Base-by-base conservation (phyloP, 495 filamentous ascomycete genomes). In the Penicillium coffeae region DNA sequence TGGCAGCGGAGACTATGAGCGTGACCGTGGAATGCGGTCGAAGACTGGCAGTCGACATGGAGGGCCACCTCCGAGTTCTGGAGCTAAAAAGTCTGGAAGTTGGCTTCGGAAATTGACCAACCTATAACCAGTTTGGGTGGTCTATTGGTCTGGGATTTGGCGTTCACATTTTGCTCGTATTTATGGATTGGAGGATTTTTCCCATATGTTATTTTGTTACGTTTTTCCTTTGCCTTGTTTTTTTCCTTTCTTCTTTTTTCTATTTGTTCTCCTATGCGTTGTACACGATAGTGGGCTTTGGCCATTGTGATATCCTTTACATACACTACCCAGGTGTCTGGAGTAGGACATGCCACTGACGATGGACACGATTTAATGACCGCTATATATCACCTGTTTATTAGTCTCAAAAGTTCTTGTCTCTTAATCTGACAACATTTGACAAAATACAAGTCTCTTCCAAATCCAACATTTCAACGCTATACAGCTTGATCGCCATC, bases 31-130 rank as follows among this genome's bases (percentile, higher is more conserved):
- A 10, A 62, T 58, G 64, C 46, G 65, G 15, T 62, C 60, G 36
- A 53, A 30, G 10, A n/a, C 68, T 58, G 60, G 71, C 38, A 59
- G 56, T 50, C 60, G 59, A 1, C 65, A 65, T 50, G 59, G 42
- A 41, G 59, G 47, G 33, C 49, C 51, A 8, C 56, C 60, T 25
- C 51, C 60, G 22, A 60, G 51, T 21, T 56, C 63, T 2, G 70
- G 64, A 16, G 58, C 55, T 0, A 77, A 72, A 55, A 68, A 68
- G 50, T 60, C 69, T 14, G 12, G 13, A 2, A 70, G 65, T 50
- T 79, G 76, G 76, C 66, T 79, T 35, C 68, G 69, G 50, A 79
- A 74, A 44, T 50, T 77, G 35, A 69, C 72, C 12, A 45, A 35
- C 14, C 34, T 45, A 13, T 45, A 45, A 32, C n/a, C n/a, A 10